A percentile compares a stretch with the other conserved stretches of the same genome.
Conservation (phyloP, 192 early-diverging fungal species). For the Mortierella alpina region DNA sequence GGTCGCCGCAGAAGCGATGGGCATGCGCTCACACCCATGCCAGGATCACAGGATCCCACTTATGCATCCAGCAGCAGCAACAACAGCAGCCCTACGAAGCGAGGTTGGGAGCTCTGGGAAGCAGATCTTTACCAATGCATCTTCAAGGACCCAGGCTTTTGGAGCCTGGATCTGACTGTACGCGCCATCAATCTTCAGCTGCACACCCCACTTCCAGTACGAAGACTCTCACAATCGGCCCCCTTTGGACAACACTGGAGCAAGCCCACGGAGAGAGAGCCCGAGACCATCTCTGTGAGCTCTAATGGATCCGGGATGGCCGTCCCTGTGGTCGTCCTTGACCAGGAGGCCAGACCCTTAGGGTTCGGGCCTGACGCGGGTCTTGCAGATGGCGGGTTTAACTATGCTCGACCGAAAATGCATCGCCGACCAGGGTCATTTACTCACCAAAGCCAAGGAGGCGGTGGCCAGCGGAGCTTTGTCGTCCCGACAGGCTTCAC, state of each 20-base stretch:
- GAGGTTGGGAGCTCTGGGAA: constrained; percentile 53
- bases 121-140: constrained; percentile 52
- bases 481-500: constrained; percentile 9
- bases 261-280: not conserved
- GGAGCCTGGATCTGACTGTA: constrained; percentile 38
- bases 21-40: not conserved
- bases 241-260: not conserved
- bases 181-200: constrained; percentile 33
- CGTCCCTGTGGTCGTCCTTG: constrained; percentile 4
- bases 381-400: not conserved
- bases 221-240: not conserved
- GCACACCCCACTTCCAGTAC: not conserved
- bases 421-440: constrained; percentile 37
- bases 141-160: constrained; percentile 44
- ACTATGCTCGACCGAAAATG: constrained; percentile 15
- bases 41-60: not conserved
- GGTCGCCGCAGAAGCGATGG: constrained; percentile 29
- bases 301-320: constrained; percentile 44
- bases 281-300: constrained; percentile 4
- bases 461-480: constrained; percentile 24
- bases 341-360: not conserved
- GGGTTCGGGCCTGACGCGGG: too few relatives aligned
- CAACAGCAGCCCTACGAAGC: constrained; percentile 6
- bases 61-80: not conserved
- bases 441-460: not conserved